phyloP scores from a whole-genome alignment of 257 asterid species.

The Capsicum chinense region DNA sequence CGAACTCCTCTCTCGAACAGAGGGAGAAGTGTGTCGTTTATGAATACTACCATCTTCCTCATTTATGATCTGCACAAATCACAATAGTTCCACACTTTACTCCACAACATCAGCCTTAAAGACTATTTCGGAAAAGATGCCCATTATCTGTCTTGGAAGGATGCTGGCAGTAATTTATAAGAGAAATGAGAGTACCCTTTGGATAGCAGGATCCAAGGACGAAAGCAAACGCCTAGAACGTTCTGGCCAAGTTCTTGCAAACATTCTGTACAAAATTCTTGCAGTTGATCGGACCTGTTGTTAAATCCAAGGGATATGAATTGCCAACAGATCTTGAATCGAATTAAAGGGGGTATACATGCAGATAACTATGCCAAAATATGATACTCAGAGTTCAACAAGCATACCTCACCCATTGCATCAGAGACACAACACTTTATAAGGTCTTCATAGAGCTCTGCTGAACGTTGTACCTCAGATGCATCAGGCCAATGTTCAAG shows the following conservation, averaged over 20 bases:
- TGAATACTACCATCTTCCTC: constrained; percentile 99
- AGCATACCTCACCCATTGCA: constrained; percentile 96
- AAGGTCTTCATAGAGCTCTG: constrained; percentile 92
- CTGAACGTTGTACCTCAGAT: constrained; percentile 93
- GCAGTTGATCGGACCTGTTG: constrained; percentile 94
- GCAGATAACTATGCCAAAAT: constrained; percentile 12
- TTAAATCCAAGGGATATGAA: neutral
- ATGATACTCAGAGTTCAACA: neutral
- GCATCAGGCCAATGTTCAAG: constrained; percentile 99
- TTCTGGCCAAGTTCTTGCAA: constrained; percentile 99
- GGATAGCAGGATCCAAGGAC: constrained; percentile 90
- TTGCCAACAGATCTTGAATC: neutral
- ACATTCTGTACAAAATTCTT: constrained; percentile 92
- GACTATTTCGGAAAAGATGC: neutral
- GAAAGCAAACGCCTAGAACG: constrained; percentile 88
- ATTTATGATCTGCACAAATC: constrained; percentile 61
- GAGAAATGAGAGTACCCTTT: constrained; percentile 67
- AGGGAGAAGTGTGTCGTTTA: constrained; percentile 93
- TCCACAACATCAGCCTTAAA: constrained; percentile 1
- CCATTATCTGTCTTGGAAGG: constrained; percentile 24
- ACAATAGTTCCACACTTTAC: constrained; percentile 14
- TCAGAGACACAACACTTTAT: constrained; percentile 90
- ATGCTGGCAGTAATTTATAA: constrained; percentile 21
- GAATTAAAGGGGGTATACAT: neutral
- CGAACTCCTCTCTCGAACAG: constrained; percentile 86